These are phyloP conservation scores for Bipolaris bicolor DNA, from an alignment of 2,329 filamentous ascomycete species.

Conservation along the genomic window DNA sequence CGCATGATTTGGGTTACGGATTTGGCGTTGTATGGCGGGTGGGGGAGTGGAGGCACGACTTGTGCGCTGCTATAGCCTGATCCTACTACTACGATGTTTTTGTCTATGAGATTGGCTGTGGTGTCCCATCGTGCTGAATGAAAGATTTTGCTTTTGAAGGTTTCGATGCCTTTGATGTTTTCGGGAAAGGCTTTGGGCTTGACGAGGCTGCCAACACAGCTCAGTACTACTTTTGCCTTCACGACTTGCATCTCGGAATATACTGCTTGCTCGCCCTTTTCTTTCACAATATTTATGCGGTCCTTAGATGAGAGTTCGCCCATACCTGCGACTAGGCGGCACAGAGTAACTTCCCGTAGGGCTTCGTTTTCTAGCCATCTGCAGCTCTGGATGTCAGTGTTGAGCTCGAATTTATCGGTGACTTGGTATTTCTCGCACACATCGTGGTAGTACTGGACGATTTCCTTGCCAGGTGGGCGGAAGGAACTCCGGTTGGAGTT, in stretches of 20 bases:
- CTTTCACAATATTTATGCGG: conserved; percentile 51
- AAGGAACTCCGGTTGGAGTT: conserved; percentile 60
- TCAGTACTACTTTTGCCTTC: conserved; percentile 61
- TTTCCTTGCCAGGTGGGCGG: conserved; percentile 57
- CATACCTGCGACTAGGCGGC: conserved; percentile 58
- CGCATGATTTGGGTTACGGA: conserved; percentile 66
- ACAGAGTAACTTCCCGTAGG: conserved; percentile 62
- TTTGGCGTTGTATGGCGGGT: conserved; percentile 57
- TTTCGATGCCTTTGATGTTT: conserved; percentile 59
- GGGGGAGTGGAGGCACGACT: conserved; percentile 59
- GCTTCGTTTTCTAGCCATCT: conserved; percentile 61
- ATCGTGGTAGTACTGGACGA: conserved; percentile 59
- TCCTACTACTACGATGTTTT: conserved; percentile 64
- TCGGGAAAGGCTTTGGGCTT: conserved; percentile 60
- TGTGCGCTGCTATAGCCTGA: conserved; percentile 65
- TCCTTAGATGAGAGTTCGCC: conserved; percentile 61
- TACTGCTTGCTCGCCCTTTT: conserved; percentile 55
- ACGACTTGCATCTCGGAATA: conserved; percentile 60
- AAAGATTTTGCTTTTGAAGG: conserved; percentile 62
- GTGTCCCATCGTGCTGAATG: conserved; percentile 64
- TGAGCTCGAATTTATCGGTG: conserved; percentile 63
- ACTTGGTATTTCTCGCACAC: conserved; percentile 61
- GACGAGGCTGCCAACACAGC: conserved; percentile 62
- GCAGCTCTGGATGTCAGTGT: conserved; percentile 62
- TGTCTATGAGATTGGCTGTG: conserved; percentile 59